phyloP scores from a whole-genome alignment of 805 yeast species.

The Ogataea corticis region DNA sequence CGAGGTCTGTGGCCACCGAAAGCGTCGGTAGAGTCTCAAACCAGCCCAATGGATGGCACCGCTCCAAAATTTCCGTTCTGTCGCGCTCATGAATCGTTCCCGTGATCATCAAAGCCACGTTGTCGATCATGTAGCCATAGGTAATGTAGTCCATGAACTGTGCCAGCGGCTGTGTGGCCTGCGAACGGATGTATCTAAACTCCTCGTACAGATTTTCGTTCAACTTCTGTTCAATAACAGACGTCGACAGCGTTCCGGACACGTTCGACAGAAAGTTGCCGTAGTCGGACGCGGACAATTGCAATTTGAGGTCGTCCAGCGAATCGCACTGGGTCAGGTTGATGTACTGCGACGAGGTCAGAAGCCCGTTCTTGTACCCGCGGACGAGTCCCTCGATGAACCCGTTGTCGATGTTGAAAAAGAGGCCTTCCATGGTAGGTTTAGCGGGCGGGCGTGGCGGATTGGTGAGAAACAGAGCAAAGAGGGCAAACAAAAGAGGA shows the following conservation, averaged over 20 bases:
- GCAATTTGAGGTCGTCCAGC: conserved; percentile 90
- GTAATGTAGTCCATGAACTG: conserved; percentile 89
- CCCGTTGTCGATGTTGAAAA: conserved; percentile 86
- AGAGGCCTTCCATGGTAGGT: conserved; percentile 81
- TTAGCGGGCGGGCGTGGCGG: background rate
- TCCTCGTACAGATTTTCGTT: conserved; percentile 74
- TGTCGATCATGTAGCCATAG: conserved; percentile 98
- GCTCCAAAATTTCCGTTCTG: conserved; percentile 77
- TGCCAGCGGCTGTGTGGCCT: conserved; percentile 76
- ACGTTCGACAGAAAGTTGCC: conserved; percentile 86
- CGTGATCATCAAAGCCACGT: conserved; percentile 91
- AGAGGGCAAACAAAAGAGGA: background rate
- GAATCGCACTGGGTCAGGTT: conserved; percentile 96
- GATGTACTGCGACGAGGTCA: conserved; percentile 77
- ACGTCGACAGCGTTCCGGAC: conserved; percentile 80
- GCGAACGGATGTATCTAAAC: conserved; percentile 81
- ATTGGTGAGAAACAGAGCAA: background rate
- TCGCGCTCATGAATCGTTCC: conserved; percentile 97
- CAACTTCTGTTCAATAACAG: conserved; percentile 80
- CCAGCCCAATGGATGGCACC: conserved; percentile 98
- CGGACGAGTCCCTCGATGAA: conserved; percentile 93
- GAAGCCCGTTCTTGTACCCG: conserved; percentile 85
- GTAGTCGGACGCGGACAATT: conserved; percentile 93
- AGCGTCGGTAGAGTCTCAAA: conserved; percentile 96
- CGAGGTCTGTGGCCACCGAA: conserved; percentile 92